A percentile compares a stretch with the other conserved stretches of the same genome.
Conservation (phyloP, 1,284 basidiomycete genomes). For the Puccinia horiana region DNA sequence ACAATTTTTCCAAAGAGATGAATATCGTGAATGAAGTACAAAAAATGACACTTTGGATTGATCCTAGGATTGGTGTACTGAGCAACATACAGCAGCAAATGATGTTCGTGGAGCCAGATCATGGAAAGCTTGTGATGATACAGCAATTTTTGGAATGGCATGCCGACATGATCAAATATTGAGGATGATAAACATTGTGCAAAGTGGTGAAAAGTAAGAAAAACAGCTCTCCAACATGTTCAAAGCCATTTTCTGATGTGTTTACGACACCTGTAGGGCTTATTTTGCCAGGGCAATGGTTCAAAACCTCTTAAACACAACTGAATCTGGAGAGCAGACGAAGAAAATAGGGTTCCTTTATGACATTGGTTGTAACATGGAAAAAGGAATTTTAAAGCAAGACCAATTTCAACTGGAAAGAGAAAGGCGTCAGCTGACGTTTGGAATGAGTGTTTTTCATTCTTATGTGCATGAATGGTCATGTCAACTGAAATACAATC, state of each 20-base stretch:
- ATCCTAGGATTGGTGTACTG: neutral
- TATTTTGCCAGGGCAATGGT: constrained; percentile 12
- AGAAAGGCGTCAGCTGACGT: neutral
- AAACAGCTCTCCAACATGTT: too few species aligned
- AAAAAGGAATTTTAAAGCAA: constrained; percentile 1
- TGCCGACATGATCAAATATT: constrained; percentile 14
- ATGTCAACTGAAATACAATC: neutral
- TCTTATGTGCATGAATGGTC: neutral
- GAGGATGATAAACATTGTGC: neutral
- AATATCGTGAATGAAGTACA: too few species aligned
- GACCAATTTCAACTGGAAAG: neutral
- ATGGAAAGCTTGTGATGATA: constrained; percentile 24
- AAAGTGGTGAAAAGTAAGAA: neutral
- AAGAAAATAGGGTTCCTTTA: constrained; percentile 3
- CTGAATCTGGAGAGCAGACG: neutral
- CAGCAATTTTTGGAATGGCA: constrained; percentile 31
- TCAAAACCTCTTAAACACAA: neutral
- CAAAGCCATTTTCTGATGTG: too few species aligned
- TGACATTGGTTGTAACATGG: constrained; percentile 23
- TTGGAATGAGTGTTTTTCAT: constrained; percentile 13
- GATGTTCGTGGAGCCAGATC: neutral
- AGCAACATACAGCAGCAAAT: constrained; percentile 21
- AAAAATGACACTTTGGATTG: neutral
- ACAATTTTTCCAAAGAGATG: too few species aligned
- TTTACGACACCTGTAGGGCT: neutral